Conservation (phyloP, 306 rosid genomes). For the Senna siamea region DNA sequence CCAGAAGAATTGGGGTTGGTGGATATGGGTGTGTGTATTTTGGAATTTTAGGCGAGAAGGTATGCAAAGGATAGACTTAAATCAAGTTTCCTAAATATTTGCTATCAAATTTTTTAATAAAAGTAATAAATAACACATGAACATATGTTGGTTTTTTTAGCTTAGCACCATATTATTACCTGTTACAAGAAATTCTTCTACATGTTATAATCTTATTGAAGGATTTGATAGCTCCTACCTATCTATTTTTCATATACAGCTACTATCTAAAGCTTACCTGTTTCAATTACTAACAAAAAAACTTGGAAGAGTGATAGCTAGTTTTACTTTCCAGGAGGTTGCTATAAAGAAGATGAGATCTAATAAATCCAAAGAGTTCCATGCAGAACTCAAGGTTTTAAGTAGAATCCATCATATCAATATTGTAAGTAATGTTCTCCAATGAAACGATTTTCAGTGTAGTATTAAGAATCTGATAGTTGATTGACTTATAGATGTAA, state of each 20-base stretch:
- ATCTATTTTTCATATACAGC: too few relatives aligned
- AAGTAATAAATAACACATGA: too few relatives aligned
- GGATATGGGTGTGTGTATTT: slow-evolving; percentile 80
- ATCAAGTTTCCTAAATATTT: background rate
- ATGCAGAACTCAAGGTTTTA: slow-evolving; percentile 78
- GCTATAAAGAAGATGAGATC: slow-evolving; percentile 88
- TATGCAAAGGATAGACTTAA: slow-evolving; percentile 33
- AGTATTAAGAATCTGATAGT: too few relatives aligned
- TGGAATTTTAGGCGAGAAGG: slow-evolving; percentile 68
- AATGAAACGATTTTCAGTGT: background rate
- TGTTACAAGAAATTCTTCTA: too few relatives aligned
- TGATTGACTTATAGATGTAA: too few relatives aligned
- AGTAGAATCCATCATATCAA: slow-evolving; percentile 75
- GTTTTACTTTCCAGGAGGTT: slow-evolving; percentile 74
- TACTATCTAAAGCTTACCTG: background rate
- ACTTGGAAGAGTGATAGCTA: too few relatives aligned
- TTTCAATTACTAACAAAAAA: slow-evolving; percentile 14
- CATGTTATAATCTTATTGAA: too few relatives aligned
- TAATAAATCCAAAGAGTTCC: slow-evolving; percentile 77
- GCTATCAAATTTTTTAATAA: too few relatives aligned
- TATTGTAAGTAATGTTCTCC: slow-evolving; percentile 52
- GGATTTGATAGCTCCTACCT: too few relatives aligned
- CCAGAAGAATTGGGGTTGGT: slow-evolving; percentile 73
- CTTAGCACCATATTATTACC: too few relatives aligned
- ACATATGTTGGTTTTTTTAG: too few relatives aligned